These are phyloP conservation scores for Mycena olivaceomarginata DNA, from an alignment of 768 basidiomycete species.

Conservation along the genomic window DNA sequence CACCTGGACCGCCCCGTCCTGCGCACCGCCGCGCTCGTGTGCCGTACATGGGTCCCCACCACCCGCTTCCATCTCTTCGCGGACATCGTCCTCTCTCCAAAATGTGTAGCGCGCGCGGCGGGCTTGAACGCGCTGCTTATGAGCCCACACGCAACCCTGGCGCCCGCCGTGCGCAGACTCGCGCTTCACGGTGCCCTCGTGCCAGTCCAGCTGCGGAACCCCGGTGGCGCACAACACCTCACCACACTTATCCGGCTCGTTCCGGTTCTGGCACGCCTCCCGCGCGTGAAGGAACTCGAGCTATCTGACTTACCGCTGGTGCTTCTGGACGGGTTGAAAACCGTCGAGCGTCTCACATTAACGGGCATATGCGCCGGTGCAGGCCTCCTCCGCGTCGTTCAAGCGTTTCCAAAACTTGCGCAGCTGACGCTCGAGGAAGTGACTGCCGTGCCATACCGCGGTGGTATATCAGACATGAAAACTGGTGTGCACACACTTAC, in stretches of 20 bases:
- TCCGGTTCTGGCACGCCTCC: constrained; percentile 16
- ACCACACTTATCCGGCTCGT: constrained; percentile 30
- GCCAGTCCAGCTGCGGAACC: constrained; percentile 1
- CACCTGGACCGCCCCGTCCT: constrained; percentile 51
- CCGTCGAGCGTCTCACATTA: constrained; percentile 39
- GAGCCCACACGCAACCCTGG: constrained; percentile 29
- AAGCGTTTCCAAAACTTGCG: constrained; percentile 18
- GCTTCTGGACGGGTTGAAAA: constrained; percentile 41
- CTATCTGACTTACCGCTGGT: constrained; percentile 27
- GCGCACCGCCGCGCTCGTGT: constrained; percentile 47
- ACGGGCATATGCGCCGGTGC: constrained; percentile 26
- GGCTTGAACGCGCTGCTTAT: constrained; percentile 28
- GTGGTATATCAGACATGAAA: background rate
- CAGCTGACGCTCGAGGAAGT: constrained; percentile 25
- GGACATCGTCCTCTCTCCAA: constrained; percentile 36
- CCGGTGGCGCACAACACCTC: background rate
- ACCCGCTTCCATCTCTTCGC: constrained; percentile 53
- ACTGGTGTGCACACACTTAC: background rate
- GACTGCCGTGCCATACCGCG: constrained; percentile 25
- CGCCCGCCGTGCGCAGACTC: constrained; percentile 23
- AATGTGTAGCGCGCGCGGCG: constrained; percentile 14
- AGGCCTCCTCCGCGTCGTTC: background rate
- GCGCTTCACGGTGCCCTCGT: constrained; percentile 19
- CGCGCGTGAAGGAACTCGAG: constrained; percentile 14
- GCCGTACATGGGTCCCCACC: constrained; percentile 52